Evolutionary conservation across 148 eudicot genomes (phyloP).

Genomic region (Selenicereus undatus): DNA sequence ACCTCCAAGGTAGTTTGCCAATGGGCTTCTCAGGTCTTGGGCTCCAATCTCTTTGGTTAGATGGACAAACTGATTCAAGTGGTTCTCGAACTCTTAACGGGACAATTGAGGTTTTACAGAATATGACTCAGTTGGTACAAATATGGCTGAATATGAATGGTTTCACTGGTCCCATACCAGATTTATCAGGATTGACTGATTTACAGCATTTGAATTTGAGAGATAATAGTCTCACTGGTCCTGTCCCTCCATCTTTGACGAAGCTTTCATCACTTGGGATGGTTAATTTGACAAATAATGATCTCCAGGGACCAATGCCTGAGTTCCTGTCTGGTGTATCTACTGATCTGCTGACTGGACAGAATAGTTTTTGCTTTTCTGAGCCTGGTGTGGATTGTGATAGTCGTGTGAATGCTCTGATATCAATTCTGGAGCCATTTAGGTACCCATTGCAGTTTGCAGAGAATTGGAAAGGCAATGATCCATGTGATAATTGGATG

Average conservation of each 20-base stretch:
- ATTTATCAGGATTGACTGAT: constrained; percentile 37
- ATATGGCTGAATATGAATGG: constrained; percentile 64
- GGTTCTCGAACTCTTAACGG: constrained; percentile 45
- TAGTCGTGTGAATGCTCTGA: constrained; percentile 44
- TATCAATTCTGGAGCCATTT: constrained; percentile 43
- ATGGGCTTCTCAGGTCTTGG: constrained; percentile 42
- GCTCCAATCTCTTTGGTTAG: constrained; percentile 68
- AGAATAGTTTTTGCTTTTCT: constrained; percentile 63
- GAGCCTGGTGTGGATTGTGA: constrained; percentile 56
- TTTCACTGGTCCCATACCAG: constrained; percentile 82
- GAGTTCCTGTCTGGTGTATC: constrained; percentile 36
- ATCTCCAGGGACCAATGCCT: constrained; percentile 70
- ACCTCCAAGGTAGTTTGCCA: constrained; percentile 58
- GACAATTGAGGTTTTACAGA: constrained; percentile 49
- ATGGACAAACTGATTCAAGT: constrained; percentile 48
- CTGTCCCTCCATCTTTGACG: constrained; percentile 52
- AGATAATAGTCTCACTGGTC: constrained; percentile 69
- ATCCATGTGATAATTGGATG: constrained; percentile 56
- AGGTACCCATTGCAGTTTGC: constrained; percentile 68
- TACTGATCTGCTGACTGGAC: constrained; percentile 32
- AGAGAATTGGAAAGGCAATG: constrained; percentile 58
- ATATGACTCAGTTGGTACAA: constrained; percentile 62
- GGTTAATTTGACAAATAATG: constrained; percentile 64
- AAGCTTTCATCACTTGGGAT: constrained; percentile 31
- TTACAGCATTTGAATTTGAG: constrained; percentile 58